Conservation (phyloP, 1,284 basidiomycete genomes). For the Athelia psychrophila region DNA sequence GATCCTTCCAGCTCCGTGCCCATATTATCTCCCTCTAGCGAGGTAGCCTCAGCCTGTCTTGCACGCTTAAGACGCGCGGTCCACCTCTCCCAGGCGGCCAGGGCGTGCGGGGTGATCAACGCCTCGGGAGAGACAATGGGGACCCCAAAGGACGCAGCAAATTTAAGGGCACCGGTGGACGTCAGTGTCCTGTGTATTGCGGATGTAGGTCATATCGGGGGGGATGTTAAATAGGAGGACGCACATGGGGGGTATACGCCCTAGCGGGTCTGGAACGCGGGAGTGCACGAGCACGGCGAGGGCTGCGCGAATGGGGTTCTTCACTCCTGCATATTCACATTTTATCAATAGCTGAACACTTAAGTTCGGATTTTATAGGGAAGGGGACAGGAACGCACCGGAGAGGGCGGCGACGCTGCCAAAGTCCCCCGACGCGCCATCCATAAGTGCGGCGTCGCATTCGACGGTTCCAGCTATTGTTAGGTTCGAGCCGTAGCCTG, state of each 20-base stretch:
- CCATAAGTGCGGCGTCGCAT: constrained; percentile 77
- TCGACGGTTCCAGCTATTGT: constrained; percentile 67
- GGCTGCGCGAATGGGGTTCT: constrained; percentile 64
- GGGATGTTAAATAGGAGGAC: constrained; percentile 18
- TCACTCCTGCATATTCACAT: constrained; percentile 42
- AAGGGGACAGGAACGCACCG: constrained; percentile 45
- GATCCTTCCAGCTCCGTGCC: constrained; percentile 5
- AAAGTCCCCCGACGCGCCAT: constrained; percentile 47
- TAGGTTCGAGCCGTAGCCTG: constrained; percentile 74
- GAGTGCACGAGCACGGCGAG: constrained; percentile 52
- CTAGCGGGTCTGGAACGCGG: constrained; percentile 44
- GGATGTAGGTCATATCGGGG: no score
- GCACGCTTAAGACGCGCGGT: constrained; percentile 34
- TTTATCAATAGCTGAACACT: neutral
- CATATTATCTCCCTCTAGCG: no score
- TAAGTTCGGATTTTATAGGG: neutral
- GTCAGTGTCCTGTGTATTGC: constrained; percentile 48
- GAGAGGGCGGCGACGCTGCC: constrained; percentile 70
- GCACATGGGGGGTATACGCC: constrained; percentile 67
- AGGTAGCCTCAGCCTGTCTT: constrained; percentile 9
- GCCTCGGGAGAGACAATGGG: constrained; percentile 35
- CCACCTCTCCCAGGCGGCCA: constrained; percentile 62
- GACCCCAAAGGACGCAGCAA: constrained; percentile 34
- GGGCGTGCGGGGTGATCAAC: constrained; percentile 48
- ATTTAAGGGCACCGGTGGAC: constrained; percentile 47